Evolutionary conservation across 345 rosid genomes (phyloP), one percentile per base, ranked within the genome.

Genomic region (Erysimum cheiranthoides): DNA sequence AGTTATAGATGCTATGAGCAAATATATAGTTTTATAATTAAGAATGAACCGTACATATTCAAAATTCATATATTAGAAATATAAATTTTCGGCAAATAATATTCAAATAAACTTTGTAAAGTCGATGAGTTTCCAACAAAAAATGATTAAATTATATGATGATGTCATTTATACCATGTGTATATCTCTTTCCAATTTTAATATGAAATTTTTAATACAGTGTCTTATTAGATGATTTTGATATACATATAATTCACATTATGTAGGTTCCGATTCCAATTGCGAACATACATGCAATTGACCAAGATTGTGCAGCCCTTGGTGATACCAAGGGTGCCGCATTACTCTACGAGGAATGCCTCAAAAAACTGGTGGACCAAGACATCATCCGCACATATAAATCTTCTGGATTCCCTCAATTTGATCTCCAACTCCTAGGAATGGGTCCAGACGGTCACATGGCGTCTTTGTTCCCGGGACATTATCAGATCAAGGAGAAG

Each of bases 361-460:
- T 93, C 61, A 90, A 78, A 74, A 79, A 78, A 60, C 67, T 88
- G 59, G 89, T 84, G 34, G 62, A 71, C 27, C 61, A 8, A 54
- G 69, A 78, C 42, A 80, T 84, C 38, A n/a, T 93, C 39, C 75
- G 66, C 4, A 53, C 63, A 34, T 87, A 82, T 34, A 66, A 73
- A 0, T 78, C 61, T 1, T 60, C 75, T 3, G 95, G 92, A 40
- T 75, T 90, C 17, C 97, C 98, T 0, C 87, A 85, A 50, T 93
- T 93, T n/a, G 96, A 91, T 75, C 88, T 91, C 68, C 82, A 85
- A 80, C 93, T 93, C 34, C 79, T 93, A 4, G 97, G 98, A 5
- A 86, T 91, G 89, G 97, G 98, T 32, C 97, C 93, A 0, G 97
- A 93, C 46, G 97, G 97, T 32, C 97, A 90, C 25, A 85, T 93